Conservation (phyloP, 768 basidiomycete species). For the Rhodotorula taiwanensis region DNA sequence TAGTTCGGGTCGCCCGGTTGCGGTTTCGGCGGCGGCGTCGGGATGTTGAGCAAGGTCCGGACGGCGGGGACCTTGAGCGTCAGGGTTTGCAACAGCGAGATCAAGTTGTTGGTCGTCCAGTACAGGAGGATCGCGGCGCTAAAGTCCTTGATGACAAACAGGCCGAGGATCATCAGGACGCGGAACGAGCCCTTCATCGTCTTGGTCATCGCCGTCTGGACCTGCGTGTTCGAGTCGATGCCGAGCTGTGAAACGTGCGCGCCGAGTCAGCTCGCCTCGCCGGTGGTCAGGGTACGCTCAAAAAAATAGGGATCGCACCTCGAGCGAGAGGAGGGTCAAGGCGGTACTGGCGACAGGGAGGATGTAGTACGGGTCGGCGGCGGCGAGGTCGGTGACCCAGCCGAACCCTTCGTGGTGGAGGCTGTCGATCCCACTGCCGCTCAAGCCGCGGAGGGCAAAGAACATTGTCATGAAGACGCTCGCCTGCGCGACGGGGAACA, state of each 20-base stretch:
- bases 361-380: conserved; percentile 65
- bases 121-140: conserved; percentile 61
- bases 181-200: conserved; percentile 64
- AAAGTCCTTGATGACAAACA: conserved; percentile 56
- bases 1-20: conserved; percentile 32
- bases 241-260: conserved; percentile 46
- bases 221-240: conserved; percentile 51
- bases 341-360: conserved; percentile 59
- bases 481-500: conserved; percentile 61
- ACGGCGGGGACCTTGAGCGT: conserved; percentile 50
- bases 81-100: conserved; percentile 54
- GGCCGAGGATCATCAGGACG: conserved; percentile 52
- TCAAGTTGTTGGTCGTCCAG: conserved; percentile 53
- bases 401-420: conserved; percentile 66
- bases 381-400: conserved; percentile 69
- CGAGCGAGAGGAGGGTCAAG: conserved; percentile 63
- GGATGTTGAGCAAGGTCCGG: conserved; percentile 45
- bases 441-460: conserved; percentile 68
- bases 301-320: conserved; percentile 49
- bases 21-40: conserved; percentile 30
- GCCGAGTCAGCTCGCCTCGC: no score
- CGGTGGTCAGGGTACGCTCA: neutral
- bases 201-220: conserved; percentile 50
- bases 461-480: conserved; percentile 75
- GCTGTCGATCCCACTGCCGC: conserved; percentile 64